These are phyloP conservation scores for Venturia effusa DNA, from an alignment of 2,329 filamentous ascomycete species.

Conservation along the genomic window DNA sequence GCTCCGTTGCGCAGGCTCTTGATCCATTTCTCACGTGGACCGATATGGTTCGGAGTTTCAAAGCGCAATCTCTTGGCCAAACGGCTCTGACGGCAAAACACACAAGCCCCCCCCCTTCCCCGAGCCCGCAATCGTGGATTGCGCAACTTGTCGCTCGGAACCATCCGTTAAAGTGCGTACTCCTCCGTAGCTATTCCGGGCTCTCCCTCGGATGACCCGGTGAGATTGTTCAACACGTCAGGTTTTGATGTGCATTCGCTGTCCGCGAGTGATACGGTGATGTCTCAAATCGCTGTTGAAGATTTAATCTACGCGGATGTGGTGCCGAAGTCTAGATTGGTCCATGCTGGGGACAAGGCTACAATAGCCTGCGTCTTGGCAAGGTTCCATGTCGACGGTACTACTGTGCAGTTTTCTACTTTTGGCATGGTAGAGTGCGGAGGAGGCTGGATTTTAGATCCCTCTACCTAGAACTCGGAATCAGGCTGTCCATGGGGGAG, in stretches of 20 bases:
- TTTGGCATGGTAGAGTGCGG: not conserved
- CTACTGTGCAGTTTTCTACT: too few relatives aligned
- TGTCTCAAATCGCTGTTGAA: not conserved
- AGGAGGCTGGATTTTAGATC: slow-evolving; percentile 2
- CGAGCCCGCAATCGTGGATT: too few relatives aligned
- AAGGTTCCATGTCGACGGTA: too few relatives aligned
- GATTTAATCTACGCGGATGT: not conserved
- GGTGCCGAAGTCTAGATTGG: not conserved
- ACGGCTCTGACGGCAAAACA: not conserved
- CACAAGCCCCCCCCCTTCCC: too few relatives aligned
- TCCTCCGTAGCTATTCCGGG: too few relatives aligned
- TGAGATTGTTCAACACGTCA: too few relatives aligned
- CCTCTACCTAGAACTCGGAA: not conserved
- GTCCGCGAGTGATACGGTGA: not conserved
- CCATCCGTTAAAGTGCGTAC: not conserved
- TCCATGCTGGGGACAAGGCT: not conserved
- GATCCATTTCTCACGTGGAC: too few relatives aligned
- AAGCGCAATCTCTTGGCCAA: too few relatives aligned
- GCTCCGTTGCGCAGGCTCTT: too few relatives aligned
- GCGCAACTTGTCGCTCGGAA: not conserved
- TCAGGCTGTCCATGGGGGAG: not conserved
- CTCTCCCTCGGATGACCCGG: too few relatives aligned
- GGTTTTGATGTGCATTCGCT: not conserved
- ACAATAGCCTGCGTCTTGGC: too few relatives aligned
- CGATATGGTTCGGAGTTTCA: too few relatives aligned